phyloP scores from a whole-genome alignment of 306 rosid genomes.

The Acacia crassicarpa region DNA sequence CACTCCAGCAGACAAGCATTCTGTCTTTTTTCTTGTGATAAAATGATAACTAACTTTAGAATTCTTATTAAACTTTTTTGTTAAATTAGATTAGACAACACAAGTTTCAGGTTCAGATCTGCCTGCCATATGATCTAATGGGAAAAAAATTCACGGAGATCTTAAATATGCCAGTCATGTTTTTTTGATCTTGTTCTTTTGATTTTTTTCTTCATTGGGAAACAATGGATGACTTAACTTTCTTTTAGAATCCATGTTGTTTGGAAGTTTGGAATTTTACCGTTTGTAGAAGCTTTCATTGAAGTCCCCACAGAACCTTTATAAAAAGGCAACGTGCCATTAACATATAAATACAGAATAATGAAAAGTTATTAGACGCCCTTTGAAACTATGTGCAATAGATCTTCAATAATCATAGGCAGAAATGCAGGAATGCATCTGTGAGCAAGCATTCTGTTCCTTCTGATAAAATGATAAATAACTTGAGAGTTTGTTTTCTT shows the following conservation, averaged over 20 bases:
- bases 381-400: not conserved
- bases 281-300: not conserved
- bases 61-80: not conserved
- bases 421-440: not conserved
- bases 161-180: not conserved
- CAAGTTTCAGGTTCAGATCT: conserved; percentile 6
- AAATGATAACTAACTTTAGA: not conserved
- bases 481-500: not conserved
- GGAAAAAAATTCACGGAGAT: not conserved
- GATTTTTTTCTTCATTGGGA: not conserved
- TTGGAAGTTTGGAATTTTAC: not conserved
- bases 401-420: not conserved
- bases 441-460: not conserved
- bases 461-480: not conserved
- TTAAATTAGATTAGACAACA: not conserved
- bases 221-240: not conserved
- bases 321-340: not conserved
- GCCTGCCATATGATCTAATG: conserved; percentile 3
- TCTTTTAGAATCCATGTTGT: not conserved
- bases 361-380: not conserved
- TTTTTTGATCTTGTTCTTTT: not conserved
- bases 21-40: not conserved
- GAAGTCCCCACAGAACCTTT: not conserved
- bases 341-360: not conserved
- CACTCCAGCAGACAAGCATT: not conserved